Evolutionary conservation across 2,329 filamentous ascomycete species (phyloP), one percentile per base, ranked within the genome.

Genomic region (Aspergillus tanneri): DNA sequence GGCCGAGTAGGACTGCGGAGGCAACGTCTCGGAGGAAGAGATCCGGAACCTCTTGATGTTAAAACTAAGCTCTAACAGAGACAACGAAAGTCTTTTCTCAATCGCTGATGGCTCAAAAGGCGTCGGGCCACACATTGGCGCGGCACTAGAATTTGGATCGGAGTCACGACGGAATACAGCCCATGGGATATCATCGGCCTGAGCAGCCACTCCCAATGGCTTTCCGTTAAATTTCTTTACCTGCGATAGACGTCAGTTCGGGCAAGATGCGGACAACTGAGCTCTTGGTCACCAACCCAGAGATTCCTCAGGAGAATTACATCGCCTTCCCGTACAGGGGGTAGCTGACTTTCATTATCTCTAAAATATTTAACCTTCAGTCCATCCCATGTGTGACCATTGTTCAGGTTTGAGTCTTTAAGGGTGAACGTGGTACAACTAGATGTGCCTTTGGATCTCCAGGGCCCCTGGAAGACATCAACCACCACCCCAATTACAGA

Each of bases 401-500:
- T 61, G n/a, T 49, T 66, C 46, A 83, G 71, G 6, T 75, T 69
- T 9, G 70, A 61, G 61, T 90, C 86, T 58, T 74, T 80, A 3
- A 90, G 63, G 1, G 75, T 79, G 25, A 89, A 71, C 18, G 77
- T 77, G 51, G 78, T 80, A 65, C 85, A 86, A 58, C 68, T 79
- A 77, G 87, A 85, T 19, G 65, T 60, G 18, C 79, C 77, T 45
- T 52, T 71, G 1, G 83, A 83, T 9, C 64, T 47, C 0, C 72
- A 74, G 1, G 82, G 79, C 1, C 75, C 43, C 5, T 35, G 67
- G 47, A 81, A 76, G 40, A 76, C 77, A 57, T 92, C 87, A 43
- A 82, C 80, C 3, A 92, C 80, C 4, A 92, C 68, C 1, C 89
- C 90, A 42, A 90, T 78, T 32, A 93, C 70, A 67, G 75, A 85